A percentile compares a stretch with the other conserved stretches of the same genome.
Evolutionary conservation across 2,329 filamentous ascomycete genomes (phyloP).

Genomic region (Calycina marina): DNA sequence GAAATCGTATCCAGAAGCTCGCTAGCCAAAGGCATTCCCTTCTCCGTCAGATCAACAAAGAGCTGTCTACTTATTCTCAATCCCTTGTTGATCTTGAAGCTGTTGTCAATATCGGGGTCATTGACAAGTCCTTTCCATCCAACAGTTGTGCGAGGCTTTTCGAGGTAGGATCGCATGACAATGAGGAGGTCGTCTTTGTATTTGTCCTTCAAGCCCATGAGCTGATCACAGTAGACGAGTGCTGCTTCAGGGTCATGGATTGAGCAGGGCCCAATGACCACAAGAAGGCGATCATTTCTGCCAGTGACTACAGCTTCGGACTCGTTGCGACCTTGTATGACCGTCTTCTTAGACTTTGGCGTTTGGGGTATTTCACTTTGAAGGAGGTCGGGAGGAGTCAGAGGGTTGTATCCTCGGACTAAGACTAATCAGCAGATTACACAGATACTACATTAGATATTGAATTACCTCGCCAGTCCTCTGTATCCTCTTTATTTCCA

Average conservation of each 20-base stretch:
- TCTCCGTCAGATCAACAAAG: constrained; percentile 80
- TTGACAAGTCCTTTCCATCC: constrained; percentile 99
- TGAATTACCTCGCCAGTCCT: constrained; percentile 1
- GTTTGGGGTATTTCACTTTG: constrained; percentile 72
- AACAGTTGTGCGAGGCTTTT: constrained; percentile 95
- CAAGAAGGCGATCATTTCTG: constrained; percentile 44
- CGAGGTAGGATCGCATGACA: constrained; percentile 95
- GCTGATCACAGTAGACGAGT: constrained; percentile 78
- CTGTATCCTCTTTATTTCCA: background rate
- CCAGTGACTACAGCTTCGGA: constrained; percentile 53
- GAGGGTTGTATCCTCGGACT: constrained; percentile 84
- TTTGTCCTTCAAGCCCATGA: constrained; percentile 72
- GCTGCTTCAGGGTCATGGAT: constrained; percentile 90
- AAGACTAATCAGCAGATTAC: constrained; percentile 1
- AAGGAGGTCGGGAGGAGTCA: constrained; percentile 86
- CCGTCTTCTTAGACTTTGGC: constrained; percentile 31
- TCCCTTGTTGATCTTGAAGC: constrained; percentile 98
- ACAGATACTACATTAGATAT: background rate
- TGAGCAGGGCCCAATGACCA: constrained; percentile 90
- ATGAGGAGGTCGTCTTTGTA: constrained; percentile 82
- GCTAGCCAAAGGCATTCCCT: constrained; percentile 89
- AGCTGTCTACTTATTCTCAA: constrained; percentile 74
- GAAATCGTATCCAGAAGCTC: constrained; percentile 99
- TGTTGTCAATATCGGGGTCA: constrained; percentile 95
- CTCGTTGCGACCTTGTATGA: constrained; percentile 46